Evolutionary conservation across 2,329 filamentous ascomycete species (phyloP), one percentile per base, ranked within the genome.

Genomic region (Arthrobotrys iridis): DNA sequence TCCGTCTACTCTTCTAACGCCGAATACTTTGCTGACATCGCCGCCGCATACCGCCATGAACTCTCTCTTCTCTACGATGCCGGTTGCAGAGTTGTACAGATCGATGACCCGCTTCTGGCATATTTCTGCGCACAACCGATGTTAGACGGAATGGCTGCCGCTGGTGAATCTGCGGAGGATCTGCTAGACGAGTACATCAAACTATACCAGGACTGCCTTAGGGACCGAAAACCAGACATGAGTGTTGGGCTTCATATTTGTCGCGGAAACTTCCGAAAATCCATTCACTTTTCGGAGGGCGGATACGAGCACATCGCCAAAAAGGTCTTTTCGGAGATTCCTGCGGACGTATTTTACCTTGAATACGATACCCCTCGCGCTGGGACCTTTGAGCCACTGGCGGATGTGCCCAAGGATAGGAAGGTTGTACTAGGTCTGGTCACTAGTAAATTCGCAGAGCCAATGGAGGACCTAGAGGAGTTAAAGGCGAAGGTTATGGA

Each of bases 181-280:
- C 88, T 92, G 46, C 86, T 93, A 20, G 89, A 92, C 48, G 87
- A 89, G 26, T 93, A 93, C 82, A 90, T 93, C 81, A 85, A 86
- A 76, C 87, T 92, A 77, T 93, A 93, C 85, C 93, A 93, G 81
- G 88, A 91, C 81, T 88, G 86, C 79, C 85, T 92, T 80, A 66
- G 63, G 11, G 72, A 78, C 30, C 86, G 87, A 79, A 83, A 88
- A 0, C 90, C 90, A 0, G 90, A 93, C 80, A 87, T 93, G 85
- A 90, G 93, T 82, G 86, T 91, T 1, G 91, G 91, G 48, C 89
- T 93, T 13, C 91, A 93, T 80, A 84, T 93, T 59, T 93, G 91
- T 85, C 86, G 86, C 6, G 86, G 86, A 55, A 91, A 90, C 83
- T 90, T 90, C 81, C 87, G 89, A 77, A 87, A 87, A 64, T 87